These are phyloP conservation scores for Debaryomyces tyrocola DNA, from an alignment of 805 yeast species.

Conservation along the genomic window DNA sequence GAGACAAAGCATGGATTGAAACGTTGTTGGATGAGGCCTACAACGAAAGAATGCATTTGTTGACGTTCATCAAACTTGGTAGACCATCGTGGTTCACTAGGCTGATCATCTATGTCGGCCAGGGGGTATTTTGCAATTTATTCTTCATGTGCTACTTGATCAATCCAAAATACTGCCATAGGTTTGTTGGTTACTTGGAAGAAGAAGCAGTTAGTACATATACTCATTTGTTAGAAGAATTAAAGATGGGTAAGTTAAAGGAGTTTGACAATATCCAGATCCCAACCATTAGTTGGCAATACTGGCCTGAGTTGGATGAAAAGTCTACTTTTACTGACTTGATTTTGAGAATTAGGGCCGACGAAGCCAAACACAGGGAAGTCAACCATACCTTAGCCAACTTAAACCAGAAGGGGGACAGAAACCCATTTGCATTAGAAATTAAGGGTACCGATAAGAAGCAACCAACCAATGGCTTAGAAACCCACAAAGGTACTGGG, in stretches of 20 bases:
- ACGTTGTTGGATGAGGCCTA: conserved; percentile 74
- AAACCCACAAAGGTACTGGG: conserved; percentile 31
- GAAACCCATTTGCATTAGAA: conserved; percentile 65
- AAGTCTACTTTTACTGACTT: conserved; percentile 58
- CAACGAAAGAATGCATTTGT: conserved; percentile 74
- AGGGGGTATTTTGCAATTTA: conserved; percentile 67
- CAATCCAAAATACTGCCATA: conserved; percentile 64
- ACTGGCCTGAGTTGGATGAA: conserved; percentile 57
- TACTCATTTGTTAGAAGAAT: conserved; percentile 54
- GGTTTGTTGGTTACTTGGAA: conserved; percentile 76
- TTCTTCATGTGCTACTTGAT: conserved; percentile 61
- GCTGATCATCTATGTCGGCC: conserved; percentile 56
- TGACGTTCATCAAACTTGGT: conserved; percentile 65
- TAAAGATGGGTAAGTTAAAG: conserved; percentile 51
- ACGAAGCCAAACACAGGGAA: conserved; percentile 77
- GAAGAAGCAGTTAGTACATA: conserved; percentile 76
- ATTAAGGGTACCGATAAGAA: conserved; percentile 33
- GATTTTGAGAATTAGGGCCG: conserved; percentile 65
- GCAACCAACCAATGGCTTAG: conserved; percentile 40
- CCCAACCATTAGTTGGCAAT: conserved; percentile 61
- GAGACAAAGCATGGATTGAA: conserved; percentile 77
- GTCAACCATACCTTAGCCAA: conserved; percentile 78
- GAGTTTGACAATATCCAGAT: conserved; percentile 44
- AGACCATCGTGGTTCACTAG: conserved; percentile 61
- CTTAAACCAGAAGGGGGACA: conserved; percentile 49